Conservation (phyloP, 2,329 filamentous ascomycete genomes). For the Xylariaceae sp. region DNA sequence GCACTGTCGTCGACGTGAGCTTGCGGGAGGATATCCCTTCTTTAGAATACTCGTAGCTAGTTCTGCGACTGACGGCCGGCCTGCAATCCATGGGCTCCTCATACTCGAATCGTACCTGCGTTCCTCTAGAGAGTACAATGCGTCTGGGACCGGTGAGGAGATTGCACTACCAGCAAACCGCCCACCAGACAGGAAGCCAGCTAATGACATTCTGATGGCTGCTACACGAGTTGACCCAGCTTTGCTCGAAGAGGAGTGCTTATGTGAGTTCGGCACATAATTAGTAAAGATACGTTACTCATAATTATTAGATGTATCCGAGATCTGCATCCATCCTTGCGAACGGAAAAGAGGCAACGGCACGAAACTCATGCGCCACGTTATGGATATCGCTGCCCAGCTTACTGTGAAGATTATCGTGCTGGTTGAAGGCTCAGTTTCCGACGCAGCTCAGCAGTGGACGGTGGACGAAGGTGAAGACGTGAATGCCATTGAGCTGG, state of each 20-base stretch:
- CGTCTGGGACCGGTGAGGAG: conserved; percentile 17
- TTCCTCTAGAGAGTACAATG: conserved; percentile 11
- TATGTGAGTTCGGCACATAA: conserved; percentile 19
- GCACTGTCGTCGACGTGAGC: conserved; percentile 20
- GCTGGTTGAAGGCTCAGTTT: conserved; percentile 25
- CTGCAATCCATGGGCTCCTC: conserved; percentile 17
- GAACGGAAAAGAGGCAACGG: conserved; percentile 21
- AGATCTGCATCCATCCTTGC: conserved; percentile 26
- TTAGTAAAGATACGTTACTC: not conserved
- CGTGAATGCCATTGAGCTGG: conserved; percentile 14
- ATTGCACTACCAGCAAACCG: conserved; percentile 23
- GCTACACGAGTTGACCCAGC: conserved; percentile 23
- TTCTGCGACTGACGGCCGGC: not conserved
- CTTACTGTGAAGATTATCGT: conserved; percentile 24
- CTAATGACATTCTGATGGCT: conserved; percentile 23
- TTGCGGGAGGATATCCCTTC: conserved; percentile 18
- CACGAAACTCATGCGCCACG: conserved; percentile 25
- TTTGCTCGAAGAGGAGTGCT: conserved; percentile 26
- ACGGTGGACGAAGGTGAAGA: conserved; percentile 18
- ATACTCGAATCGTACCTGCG: conserved; percentile 27
- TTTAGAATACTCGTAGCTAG: conserved; percentile 9
- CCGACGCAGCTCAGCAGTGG: conserved; percentile 25
- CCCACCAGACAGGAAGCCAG: conserved; percentile 21
- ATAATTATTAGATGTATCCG: conserved; percentile 23
- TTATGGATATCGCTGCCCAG: conserved; percentile 20